These are phyloP conservation scores for grape (Vitis vinifera) DNA, from an alignment of 164 flowering plant species.

Conservation along the genomic window DNA sequence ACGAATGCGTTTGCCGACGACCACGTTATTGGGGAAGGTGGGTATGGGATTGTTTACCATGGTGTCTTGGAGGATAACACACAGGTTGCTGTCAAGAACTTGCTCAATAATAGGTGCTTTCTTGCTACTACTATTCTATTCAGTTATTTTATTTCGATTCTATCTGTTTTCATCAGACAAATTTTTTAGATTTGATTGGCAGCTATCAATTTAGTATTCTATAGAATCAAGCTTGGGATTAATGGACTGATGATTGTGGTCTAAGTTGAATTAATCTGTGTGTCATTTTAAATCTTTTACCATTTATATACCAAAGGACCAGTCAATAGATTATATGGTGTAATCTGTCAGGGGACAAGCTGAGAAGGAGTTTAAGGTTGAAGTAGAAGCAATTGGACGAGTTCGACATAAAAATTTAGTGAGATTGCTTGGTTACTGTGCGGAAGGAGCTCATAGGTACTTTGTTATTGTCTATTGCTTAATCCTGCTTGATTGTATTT, in stretches of 20 bases:
- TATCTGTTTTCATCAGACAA: no score
- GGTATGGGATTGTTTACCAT: slow-evolving; percentile 75
- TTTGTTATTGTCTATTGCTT: not conserved
- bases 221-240: not conserved
- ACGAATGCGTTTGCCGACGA: slow-evolving; percentile 58
- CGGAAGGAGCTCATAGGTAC: slow-evolving; percentile 70
- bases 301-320: not conserved
- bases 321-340: not conserved
- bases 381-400: slow-evolving; percentile 68
- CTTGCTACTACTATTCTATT: not conserved
- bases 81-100: slow-evolving; percentile 67
- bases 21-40: slow-evolving; percentile 79
- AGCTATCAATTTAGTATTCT: no score
- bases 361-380: slow-evolving; percentile 62
- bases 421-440: slow-evolving; percentile 64
- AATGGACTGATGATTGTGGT: not conserved
- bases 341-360: slow-evolving; percentile 50
- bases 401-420: slow-evolving; percentile 61
- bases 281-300: not conserved
- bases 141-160: no score
- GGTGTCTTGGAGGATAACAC: slow-evolving; percentile 51
- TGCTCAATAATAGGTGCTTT: slow-evolving; percentile 69
- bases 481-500: not conserved
- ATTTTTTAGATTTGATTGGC: no score
- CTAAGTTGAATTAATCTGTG: no score